A percentile compares a stretch with the other conserved stretches of the same genome.
Conservation (phyloP, 441 rosid species). For the Pelargonium exstipulatum region DNA sequence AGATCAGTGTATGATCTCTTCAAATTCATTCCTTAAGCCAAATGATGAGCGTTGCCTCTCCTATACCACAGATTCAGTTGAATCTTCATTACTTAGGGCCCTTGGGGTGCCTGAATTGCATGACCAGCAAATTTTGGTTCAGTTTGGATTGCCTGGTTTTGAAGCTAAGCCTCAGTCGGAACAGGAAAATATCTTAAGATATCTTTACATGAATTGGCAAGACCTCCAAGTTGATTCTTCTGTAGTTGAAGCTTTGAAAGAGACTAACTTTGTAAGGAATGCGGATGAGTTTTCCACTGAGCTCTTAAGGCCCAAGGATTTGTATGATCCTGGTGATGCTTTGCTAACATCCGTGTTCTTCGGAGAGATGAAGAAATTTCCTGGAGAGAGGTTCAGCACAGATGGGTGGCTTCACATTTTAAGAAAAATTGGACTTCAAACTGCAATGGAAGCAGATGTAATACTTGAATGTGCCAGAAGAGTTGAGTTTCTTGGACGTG, state of each 20-base stretch:
- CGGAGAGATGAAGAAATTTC: constrained; percentile 82
- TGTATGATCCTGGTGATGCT: constrained; percentile 89
- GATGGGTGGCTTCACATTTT: constrained; percentile 89
- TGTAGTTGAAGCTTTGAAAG: constrained; percentile 72
- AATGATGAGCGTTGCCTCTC: constrained; percentile 68
- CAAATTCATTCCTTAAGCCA: constrained; percentile 85
- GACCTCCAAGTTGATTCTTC: constrained; percentile 69
- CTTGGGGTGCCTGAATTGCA: constrained; percentile 82
- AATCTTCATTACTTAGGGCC: constrained; percentile 62
- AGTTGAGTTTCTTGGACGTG: constrained; percentile 70
- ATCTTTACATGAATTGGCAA: constrained; percentile 70
- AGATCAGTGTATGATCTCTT: constrained; percentile 68
- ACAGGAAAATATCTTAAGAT: constrained; percentile 74
- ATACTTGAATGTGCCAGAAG: constrained; percentile 90
- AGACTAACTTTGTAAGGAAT: constrained; percentile 70
- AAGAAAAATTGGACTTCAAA: constrained; percentile 77
- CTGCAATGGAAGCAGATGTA: constrained; percentile 69
- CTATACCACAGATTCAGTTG: constrained; percentile 59
- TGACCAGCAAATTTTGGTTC: constrained; percentile 79
- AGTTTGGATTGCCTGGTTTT: constrained; percentile 81
- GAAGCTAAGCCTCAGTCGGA: constrained; percentile 69
- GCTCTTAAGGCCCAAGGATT: constrained; percentile 66
- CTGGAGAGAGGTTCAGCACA: constrained; percentile 88
- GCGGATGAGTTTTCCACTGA: constrained; percentile 76
- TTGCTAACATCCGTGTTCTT: constrained; percentile 78